Percentiles rank a stretch among this genome's conserved stretches.
Conservation (phyloP, 148 eudicot genomes). For the Amaranthus hypochondriacus region DNA sequence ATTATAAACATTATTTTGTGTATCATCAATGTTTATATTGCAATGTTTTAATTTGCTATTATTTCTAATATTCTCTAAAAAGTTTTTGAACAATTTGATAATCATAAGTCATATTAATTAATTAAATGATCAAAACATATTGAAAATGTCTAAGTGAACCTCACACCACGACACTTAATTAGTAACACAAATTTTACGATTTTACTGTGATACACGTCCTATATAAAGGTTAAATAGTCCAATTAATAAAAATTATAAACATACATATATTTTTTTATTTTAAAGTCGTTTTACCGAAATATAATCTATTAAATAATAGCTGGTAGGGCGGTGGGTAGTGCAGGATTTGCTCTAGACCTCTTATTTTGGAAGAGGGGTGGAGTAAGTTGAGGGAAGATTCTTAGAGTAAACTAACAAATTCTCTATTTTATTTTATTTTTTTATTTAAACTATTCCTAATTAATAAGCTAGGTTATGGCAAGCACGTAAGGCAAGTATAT, state of each 20-base stretch:
- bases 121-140: too few relatives aligned
- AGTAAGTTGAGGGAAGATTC: conserved; percentile 33
- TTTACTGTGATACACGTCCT: too few relatives aligned
- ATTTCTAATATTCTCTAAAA: too few relatives aligned
- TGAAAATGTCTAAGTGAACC: background rate
- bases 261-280: too few relatives aligned
- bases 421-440: background rate
- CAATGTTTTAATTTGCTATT: too few relatives aligned
- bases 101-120: too few relatives aligned
- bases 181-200: background rate
- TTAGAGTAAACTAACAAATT: conserved; percentile 13
- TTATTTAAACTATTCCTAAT: background rate
- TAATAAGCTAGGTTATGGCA: conserved; percentile 21
- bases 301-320: background rate
- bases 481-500: conserved; percentile 29
- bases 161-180: background rate
- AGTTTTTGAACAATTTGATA: too few relatives aligned
- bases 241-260: too few relatives aligned
- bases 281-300: too few relatives aligned
- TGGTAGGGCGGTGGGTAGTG: conserved; percentile 25
- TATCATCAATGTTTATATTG: too few relatives aligned
- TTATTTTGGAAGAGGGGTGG: conserved; percentile 31
- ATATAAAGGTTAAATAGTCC: too few relatives aligned
- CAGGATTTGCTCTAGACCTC: conserved; percentile 12
- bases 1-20: too few relatives aligned